Conservation (phyloP, 805 yeast genomes). For the Yarrowia phangngaensis region DNA sequence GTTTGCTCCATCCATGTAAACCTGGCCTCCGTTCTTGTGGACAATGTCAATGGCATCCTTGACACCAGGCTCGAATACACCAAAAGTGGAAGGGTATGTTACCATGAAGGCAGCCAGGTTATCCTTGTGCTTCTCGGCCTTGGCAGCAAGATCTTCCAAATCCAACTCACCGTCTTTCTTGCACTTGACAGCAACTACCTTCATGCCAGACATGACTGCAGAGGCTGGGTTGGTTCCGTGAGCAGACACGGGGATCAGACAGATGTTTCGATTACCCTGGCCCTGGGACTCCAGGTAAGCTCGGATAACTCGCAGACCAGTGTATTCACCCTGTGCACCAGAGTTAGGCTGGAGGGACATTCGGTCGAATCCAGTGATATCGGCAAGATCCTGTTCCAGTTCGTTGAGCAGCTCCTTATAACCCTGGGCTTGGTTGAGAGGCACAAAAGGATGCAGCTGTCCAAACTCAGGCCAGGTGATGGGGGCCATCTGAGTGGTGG, state of each 20-base stretch:
- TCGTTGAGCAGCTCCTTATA: constrained; percentile 71
- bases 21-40: constrained; percentile 88
- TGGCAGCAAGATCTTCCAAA: constrained; percentile 63
- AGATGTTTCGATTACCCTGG: constrained; percentile 70
- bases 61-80: constrained; percentile 90
- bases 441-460: constrained; percentile 88
- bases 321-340: constrained; percentile 97
- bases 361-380: constrained; percentile 88
- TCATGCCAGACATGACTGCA: constrained; percentile 94
- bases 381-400: constrained; percentile 78
- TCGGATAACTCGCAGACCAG: constrained; percentile 84
- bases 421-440: constrained; percentile 82
- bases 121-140: constrained; percentile 65
- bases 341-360: constrained; percentile 94
- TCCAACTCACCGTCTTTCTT: constrained; percentile 81
- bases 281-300: constrained; percentile 70
- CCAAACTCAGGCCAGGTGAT: constrained; percentile 92
- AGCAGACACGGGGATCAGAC: constrained; percentile 94
- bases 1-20: constrained; percentile 96
- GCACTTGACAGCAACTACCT: constrained; percentile 91
- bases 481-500: constrained; percentile 93
- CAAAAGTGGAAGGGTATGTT: constrained; percentile 96
- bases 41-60: constrained; percentile 79
- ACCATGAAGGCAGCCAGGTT: constrained; percentile 89
- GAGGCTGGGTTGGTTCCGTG: constrained; percentile 99